Conservation (phyloP, 2,329 filamentous ascomycete species). For the Trichothecium sympodiale region DNA sequence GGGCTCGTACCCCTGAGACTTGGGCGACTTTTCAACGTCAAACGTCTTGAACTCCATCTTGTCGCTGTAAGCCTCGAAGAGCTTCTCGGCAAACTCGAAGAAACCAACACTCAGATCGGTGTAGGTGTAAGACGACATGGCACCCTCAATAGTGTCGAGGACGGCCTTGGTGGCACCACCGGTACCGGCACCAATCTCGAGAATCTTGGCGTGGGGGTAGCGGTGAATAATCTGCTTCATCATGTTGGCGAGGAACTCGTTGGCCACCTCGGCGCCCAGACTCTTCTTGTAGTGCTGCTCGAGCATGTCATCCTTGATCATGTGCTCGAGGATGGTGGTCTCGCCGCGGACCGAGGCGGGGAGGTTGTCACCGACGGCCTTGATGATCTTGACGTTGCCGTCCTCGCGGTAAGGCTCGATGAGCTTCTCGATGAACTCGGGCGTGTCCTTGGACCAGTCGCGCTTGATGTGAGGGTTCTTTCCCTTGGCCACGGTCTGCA, state of each 20-base stretch:
- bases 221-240: slow-evolving; percentile 23
- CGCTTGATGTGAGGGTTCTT: slow-evolving; percentile 12
- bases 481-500: slow-evolving; percentile 15
- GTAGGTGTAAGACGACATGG: slow-evolving; percentile 27
- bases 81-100: slow-evolving; percentile 23
- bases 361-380: slow-evolving; percentile 20
- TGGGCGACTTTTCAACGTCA: slow-evolving; percentile 14
- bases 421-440: no score
- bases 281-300: slow-evolving; percentile 18
- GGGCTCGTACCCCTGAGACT: slow-evolving; percentile 19
- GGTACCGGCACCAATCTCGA: slow-evolving; percentile 31
- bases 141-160: slow-evolving; percentile 16
- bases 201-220: slow-evolving; percentile 28
- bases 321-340: slow-evolving; percentile 23
- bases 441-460: no score
- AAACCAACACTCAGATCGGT: slow-evolving; percentile 31
- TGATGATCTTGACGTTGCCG: slow-evolving; percentile 15
- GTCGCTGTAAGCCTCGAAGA: slow-evolving; percentile 12
- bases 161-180: slow-evolving; percentile 27
- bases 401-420: no score
- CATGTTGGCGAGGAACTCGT: slow-evolving; percentile 11
- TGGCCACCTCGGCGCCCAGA: slow-evolving; percentile 10
- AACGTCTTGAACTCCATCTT: slow-evolving; percentile 12
- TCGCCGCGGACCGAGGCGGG: slow-evolving; percentile 20
- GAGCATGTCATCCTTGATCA: slow-evolving; percentile 22